Evolutionary conservation across 805 yeast species (phyloP).

Genomic region (Lipomyces mesembrius): DNA sequence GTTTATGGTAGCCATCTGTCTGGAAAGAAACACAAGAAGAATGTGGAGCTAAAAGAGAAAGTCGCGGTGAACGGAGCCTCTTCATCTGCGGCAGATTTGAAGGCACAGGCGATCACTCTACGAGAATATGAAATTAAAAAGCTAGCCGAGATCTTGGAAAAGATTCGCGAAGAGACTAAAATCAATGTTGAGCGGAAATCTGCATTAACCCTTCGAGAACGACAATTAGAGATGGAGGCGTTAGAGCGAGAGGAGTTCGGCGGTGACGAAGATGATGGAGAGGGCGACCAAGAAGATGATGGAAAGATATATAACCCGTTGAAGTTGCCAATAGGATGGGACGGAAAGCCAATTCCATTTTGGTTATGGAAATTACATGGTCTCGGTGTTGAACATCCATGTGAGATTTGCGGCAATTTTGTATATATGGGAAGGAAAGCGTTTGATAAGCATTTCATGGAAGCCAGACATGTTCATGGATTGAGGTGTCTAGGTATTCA

Average conservation of each 20-base stretch:
- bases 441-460: slow-evolving; percentile 78
- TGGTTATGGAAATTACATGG: slow-evolving; percentile 95
- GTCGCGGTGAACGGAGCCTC: slow-evolving; percentile 16
- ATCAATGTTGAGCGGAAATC: slow-evolving; percentile 66
- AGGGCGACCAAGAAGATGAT: slow-evolving; percentile 46
- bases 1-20: slow-evolving; percentile 70
- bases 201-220: slow-evolving; percentile 73
- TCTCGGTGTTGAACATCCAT: slow-evolving; percentile 65
- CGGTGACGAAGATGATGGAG: slow-evolving; percentile 40
- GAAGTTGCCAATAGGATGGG: slow-evolving; percentile 79
- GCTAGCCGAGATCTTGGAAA: slow-evolving; percentile 49
- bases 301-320: slow-evolving; percentile 52
- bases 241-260: slow-evolving; percentile 43
- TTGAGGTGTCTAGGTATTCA: slow-evolving; percentile 73
- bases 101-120: slow-evolving; percentile 40
- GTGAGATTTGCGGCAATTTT: slow-evolving; percentile 86
- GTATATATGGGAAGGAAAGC: slow-evolving; percentile 72
- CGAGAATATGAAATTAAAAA: slow-evolving; percentile 51
- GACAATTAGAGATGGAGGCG: slow-evolving; percentile 58
- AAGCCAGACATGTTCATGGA: slow-evolving; percentile 71
- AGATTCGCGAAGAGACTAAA: slow-evolving; percentile 56
- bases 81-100: background rate
- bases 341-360: slow-evolving; percentile 88
- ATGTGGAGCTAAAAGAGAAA: slow-evolving; percentile 40
- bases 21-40: slow-evolving; percentile 77